Evolutionary conservation across 768 basidiomycete genomes (phyloP).

Genomic region (Mycena latifolia): DNA sequence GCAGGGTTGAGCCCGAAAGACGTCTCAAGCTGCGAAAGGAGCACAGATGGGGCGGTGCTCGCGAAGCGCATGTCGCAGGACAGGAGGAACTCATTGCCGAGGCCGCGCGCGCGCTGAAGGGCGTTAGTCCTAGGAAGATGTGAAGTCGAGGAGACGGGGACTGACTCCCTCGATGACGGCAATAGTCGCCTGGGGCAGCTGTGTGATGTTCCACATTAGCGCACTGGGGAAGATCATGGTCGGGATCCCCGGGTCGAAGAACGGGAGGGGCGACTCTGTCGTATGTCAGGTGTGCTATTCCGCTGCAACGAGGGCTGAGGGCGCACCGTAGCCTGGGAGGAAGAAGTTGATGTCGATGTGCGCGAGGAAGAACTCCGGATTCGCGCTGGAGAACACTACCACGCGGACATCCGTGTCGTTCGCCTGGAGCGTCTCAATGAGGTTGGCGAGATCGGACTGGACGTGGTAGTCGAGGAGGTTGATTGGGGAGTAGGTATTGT

Average conservation of each 20-base stretch:
- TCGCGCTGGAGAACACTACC: no score
- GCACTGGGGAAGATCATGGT: slow-evolving; percentile 12
- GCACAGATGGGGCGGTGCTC: slow-evolving; percentile 5
- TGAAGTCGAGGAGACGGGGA: no score
- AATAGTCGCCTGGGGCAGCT: slow-evolving; percentile 26
- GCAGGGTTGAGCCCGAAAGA: slow-evolving; percentile 15
- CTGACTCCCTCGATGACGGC: background rate
- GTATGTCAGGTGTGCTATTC: background rate
- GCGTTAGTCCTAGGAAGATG: no score
- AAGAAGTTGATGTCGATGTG: slow-evolving; percentile 5
- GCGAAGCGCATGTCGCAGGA: no score
- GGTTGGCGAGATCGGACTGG: background rate
- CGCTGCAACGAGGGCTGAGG: background rate
- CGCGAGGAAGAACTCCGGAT: no score
- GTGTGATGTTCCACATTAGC: slow-evolving; percentile 21
- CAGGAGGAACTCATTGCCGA: background rate
- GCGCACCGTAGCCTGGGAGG: slow-evolving; percentile 4
- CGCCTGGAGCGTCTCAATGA: background rate
- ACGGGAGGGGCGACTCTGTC: slow-evolving; percentile 14
- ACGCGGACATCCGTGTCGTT: background rate
- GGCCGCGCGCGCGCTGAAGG: no score
- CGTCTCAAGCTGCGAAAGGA: slow-evolving; percentile 10
- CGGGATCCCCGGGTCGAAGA: slow-evolving; percentile 7
- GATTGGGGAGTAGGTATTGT: slow-evolving; percentile 14
- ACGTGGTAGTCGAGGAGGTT: background rate